phyloP scores from a whole-genome alignment of 306 rosid species.

The Lathyrus oleraceus region DNA sequence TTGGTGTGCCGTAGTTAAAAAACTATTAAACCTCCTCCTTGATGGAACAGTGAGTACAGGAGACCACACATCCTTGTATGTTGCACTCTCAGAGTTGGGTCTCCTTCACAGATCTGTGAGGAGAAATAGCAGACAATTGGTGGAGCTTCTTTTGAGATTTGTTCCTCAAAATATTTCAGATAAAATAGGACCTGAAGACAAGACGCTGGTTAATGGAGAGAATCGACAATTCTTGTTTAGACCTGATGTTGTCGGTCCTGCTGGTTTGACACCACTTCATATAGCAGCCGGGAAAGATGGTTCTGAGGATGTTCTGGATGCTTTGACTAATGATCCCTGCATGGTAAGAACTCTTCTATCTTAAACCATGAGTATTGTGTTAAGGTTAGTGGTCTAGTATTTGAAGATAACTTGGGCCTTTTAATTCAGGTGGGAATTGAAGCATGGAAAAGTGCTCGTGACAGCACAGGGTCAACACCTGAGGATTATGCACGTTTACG shows the following conservation, averaged over 20 bases:
- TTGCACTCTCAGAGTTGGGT: conserved; percentile 65
- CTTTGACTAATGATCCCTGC: conserved; percentile 79
- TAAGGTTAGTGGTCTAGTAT: neutral
- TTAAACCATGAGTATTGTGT: conserved; percentile 13
- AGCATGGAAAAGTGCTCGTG: conserved; percentile 80
- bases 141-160: conserved; percentile 72
- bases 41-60: conserved; percentile 64
- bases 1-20: conserved; percentile 81
- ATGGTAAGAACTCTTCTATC: conserved; percentile 51
- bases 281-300: conserved; percentile 84
- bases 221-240: conserved; percentile 57
- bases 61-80: conserved; percentile 51
- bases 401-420: conserved; percentile 13
- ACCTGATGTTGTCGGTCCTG: conserved; percentile 76
- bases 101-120: conserved; percentile 87
- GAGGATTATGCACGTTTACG: conserved; percentile 78
- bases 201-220: conserved; percentile 38
- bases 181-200: conserved; percentile 41
- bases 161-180: conserved; percentile 48
- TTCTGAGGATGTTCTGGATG: conserved; percentile 74
- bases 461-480: conserved; percentile 78
- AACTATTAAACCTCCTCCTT: conserved; percentile 61
- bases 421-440: conserved; percentile 77
- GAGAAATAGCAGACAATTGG: conserved; percentile 68
- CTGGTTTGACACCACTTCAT: conserved; percentile 83